Evolutionary conservation across 192 early-diverging fungal genomes (phyloP), one percentile per base, ranked within the genome.

Genomic region (Coemansia aciculifera): DNA sequence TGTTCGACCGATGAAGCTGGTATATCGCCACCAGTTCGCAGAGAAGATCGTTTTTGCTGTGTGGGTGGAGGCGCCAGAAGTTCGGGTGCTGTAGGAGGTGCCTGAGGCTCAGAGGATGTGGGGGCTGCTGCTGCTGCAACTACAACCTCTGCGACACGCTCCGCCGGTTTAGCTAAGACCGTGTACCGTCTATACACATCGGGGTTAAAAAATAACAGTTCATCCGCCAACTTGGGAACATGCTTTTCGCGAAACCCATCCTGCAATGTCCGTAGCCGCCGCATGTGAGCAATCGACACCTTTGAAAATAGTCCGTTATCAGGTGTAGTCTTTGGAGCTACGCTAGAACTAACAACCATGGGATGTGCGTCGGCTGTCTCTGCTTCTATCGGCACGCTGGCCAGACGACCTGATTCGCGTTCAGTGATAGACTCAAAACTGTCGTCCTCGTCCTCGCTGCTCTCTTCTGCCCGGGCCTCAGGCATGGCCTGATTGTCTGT

Each of bases 1-100:
- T 57, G 43, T 17, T 34, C 15, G 19, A 5, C 31, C 46, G 37
- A 21, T 32, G 36, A 12, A 19, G 24, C 48, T 23, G 49, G 3
- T 31, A 56, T 29, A 56, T 67, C 52, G 15, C 8, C 52, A n/a
- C 59, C 36, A 12, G 49, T 61, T 64, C 73, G 49, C 19, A 79
- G 40, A 4, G 77, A 79, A 2, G 77, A 79, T 23, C 72, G 77
- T 65, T 79, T 79, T n/a, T 79, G 77, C 27, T 67, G 65, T 37
- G 21, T 19, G 0, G 15, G 34, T 12, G 59, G 56, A 13, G 61
- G 8, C 1, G 63, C 39, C 37, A 42, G 1, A 2, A 23, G 3
- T 23, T 37, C 34, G 17, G 48, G 32, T 19, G n/a, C 60, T 40
- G 39, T 21, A 15, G 23, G 27, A 17, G 11, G 17, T 9, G 43